Conservation (phyloP, 2,329 filamentous ascomycete species). For the Neoscytalidium dimidiatum region DNA sequence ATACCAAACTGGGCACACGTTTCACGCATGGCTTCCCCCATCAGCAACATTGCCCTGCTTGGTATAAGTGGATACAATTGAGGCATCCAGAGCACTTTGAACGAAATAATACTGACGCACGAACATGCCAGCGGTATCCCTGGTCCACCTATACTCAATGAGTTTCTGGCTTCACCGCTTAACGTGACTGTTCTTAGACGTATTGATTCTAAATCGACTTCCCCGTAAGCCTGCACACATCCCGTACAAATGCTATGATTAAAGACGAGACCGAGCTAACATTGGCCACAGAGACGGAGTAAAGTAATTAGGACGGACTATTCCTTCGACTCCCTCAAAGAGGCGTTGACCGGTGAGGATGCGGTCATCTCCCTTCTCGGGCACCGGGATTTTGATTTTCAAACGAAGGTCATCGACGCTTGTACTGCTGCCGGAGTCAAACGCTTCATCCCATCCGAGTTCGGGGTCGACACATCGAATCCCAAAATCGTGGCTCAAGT, state of each 20-base stretch:
- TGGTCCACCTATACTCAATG: neutral
- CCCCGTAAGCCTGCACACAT: neutral
- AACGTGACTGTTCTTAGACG: neutral
- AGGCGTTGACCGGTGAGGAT: constrained; percentile 58
- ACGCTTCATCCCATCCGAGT: constrained; percentile 65
- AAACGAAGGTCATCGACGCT: constrained; percentile 54
- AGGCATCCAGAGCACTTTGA: too few species aligned
- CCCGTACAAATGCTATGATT: neutral
- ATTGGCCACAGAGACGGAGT: neutral
- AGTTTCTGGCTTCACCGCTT: neutral
- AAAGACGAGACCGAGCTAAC: too few species aligned
- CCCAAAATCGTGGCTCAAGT: constrained; percentile 30
- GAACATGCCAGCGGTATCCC: neutral
- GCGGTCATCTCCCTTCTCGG: constrained; percentile 55
- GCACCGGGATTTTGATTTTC: constrained; percentile 33
- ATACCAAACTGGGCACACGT: too few species aligned
- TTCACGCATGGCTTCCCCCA: too few species aligned
- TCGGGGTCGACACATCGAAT: constrained; percentile 46
- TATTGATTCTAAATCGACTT: neutral
- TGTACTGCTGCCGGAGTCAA: constrained; percentile 61
- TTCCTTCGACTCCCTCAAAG: constrained; percentile 49
- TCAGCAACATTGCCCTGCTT: too few species aligned
- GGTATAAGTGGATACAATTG: too few species aligned
- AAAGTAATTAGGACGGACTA: constrained; percentile 52
- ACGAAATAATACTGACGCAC: too few species aligned